These are phyloP conservation scores for Cairneyella variabilis DNA, from an alignment of 495 filamentous ascomycete genomes.

Conservation along the genomic window DNA sequence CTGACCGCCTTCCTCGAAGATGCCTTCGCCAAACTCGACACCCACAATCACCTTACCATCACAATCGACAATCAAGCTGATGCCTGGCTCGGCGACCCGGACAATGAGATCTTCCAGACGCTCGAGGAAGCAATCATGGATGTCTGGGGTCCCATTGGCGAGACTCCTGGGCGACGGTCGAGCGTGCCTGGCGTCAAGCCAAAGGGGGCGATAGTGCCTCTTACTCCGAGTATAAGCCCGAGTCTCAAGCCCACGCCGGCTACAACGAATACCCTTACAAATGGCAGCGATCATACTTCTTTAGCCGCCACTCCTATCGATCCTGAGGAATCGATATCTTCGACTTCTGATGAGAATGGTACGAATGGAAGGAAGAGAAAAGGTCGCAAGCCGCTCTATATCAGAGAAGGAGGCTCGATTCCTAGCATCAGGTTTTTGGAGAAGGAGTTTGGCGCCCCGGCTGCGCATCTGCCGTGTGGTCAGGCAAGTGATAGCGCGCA, in stretches of 20 bases:
- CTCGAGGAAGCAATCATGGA: conserved; percentile 81
- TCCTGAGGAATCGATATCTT: neutral
- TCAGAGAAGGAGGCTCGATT: conserved; percentile 92
- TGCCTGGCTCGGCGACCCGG: conserved; percentile 90
- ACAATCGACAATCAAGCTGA: conserved; percentile 89
- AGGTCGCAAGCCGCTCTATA: conserved; percentile 68
- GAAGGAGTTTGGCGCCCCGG: conserved; percentile 88
- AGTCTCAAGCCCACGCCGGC: conserved; percentile 39
- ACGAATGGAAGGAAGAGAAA: conserved; percentile 18
- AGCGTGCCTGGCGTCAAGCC: conserved; percentile 24
- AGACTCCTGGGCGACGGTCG: conserved; percentile 23
- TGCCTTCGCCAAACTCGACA: conserved; percentile 70
- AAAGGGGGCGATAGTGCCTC: conserved; percentile 27
- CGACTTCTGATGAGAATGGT: neutral
- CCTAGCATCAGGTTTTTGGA: conserved; percentile 91
- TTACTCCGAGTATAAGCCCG: conserved; percentile 37
- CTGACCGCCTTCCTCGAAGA: conserved; percentile 63
- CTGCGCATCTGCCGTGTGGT: conserved; percentile 90
- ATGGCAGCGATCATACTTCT: conserved; percentile 32
- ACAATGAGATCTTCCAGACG: conserved; percentile 85
- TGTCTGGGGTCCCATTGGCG: conserved; percentile 63
- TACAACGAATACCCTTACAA: conserved; percentile 58
- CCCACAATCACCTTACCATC: conserved; percentile 76
- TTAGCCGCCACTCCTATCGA: conserved; percentile 24
- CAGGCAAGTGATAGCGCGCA: conserved; percentile 94